phyloP scores from a whole-genome alignment of 345 rosid genomes.

The Firmiana major region DNA sequence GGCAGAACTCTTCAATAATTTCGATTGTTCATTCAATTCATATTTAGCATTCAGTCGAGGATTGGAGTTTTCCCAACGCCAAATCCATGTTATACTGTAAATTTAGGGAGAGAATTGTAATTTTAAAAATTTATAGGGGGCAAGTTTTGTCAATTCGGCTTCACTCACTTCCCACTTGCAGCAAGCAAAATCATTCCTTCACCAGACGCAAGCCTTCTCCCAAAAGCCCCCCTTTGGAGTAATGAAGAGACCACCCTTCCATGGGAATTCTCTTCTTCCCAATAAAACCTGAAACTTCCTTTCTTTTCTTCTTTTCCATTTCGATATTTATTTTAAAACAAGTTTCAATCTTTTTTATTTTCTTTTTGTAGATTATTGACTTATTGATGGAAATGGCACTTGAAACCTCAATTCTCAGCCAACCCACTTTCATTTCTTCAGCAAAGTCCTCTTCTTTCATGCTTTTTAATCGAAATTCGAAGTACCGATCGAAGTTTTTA shows the following conservation, averaged over 20 bases:
- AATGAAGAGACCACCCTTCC: not conserved
- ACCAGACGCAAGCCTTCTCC: not conserved
- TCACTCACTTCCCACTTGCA: not conserved
- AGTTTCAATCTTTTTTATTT: not conserved
- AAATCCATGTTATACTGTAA: not conserved
- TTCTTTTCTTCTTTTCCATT: not conserved
- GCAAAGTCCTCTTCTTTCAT: not conserved
- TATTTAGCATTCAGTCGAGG: not conserved
- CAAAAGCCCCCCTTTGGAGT: not conserved
- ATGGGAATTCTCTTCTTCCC: not conserved
- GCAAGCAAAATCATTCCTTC: conserved; percentile 14
- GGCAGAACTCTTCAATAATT: not conserved
- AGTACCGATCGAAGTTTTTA: conserved; percentile 6
- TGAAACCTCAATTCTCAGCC: conserved; percentile 6
- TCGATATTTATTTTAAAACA: not conserved
- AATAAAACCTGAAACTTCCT: not conserved
- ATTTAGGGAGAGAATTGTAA: not conserved
- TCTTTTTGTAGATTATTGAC: not conserved
- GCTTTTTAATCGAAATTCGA: conserved; percentile 10
- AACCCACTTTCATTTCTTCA: conserved; percentile 7
- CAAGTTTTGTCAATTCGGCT: not conserved
- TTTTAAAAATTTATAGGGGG: not conserved
- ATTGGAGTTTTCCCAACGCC: not conserved
- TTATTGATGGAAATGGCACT: conserved; percentile 7
- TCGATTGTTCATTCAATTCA: not conserved